phyloP scores from a whole-genome alignment of 495 filamentous ascomycete genomes.

The Penicillium dipodomyicola region DNA sequence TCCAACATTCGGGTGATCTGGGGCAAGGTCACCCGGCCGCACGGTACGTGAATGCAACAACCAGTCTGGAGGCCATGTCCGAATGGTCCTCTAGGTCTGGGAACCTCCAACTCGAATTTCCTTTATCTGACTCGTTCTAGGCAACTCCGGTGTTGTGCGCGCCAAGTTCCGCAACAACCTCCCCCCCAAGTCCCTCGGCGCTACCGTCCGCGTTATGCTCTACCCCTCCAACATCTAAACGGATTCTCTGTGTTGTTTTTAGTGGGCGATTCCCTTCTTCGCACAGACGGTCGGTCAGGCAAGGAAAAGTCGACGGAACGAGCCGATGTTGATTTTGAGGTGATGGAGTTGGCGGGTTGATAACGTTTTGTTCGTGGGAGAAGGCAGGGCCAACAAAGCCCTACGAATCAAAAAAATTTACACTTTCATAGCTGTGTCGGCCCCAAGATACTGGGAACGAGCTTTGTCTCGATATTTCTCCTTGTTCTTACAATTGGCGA shows the following conservation, averaged over 20 bases:
- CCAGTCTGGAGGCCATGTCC: background rate
- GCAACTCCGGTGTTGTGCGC: slow-evolving; percentile 94
- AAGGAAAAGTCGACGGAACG: slow-evolving; percentile 45
- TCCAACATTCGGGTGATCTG: slow-evolving; percentile 98
- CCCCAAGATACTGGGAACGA: slow-evolving; percentile 13
- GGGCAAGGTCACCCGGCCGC: slow-evolving; percentile 94
- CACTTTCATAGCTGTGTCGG: slow-evolving; percentile 26
- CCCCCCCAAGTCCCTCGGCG: slow-evolving; percentile 92
- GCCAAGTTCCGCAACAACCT: slow-evolving; percentile 95
- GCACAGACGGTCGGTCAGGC: slow-evolving; percentile 44
- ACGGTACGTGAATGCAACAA: slow-evolving; percentile 60
- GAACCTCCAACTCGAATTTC: background rate
- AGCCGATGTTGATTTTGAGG: slow-evolving; percentile 40
- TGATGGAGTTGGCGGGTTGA: slow-evolving; percentile 49
- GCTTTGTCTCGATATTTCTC: slow-evolving; percentile 26
- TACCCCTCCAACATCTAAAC: slow-evolving; percentile 74
- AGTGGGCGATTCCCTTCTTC: slow-evolving; percentile 44
- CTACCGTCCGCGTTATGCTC: slow-evolving; percentile 95
- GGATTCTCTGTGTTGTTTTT: slow-evolving; percentile 37
- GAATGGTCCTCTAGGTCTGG: background rate
- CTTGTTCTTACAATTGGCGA: slow-evolving; percentile 27
- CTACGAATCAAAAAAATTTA: slow-evolving; percentile 46
- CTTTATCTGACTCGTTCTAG: slow-evolving; percentile 41
- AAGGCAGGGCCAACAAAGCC: slow-evolving; percentile 46
- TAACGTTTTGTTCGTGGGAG: slow-evolving; percentile 46